Base-by-base conservation (phyloP, 2,329 filamentous ascomycete species). In the Apiospora malaysiana region DNA sequence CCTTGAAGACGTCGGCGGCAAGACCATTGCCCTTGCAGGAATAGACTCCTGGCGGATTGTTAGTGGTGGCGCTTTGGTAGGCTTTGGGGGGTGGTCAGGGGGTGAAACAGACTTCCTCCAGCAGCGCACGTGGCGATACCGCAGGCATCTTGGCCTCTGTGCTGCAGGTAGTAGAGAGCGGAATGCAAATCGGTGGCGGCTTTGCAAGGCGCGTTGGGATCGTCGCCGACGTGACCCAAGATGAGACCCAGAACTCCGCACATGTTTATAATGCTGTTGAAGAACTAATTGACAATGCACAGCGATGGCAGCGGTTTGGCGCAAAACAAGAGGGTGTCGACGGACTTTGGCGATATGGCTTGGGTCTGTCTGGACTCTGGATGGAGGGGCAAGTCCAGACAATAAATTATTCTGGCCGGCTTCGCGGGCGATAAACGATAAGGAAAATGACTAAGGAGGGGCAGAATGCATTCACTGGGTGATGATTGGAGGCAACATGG, bases 21-120 rank as follows among this genome's bases (percentile, higher is more conserved):
- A 94, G 90, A 68, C 92, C 92, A 79, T 93, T 94, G 73, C 92
- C 91, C 81, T 94, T 94, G 83, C 92, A 91, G 79, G 94, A 92
- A 80, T 49, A 25, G 16, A 68, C 43, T 25, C 65, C 56, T 63
- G 21, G 9, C 40, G 37, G 21, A 47, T 68, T 10, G 66, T 37
- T 37, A 32, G 37, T 32, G 43, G 25, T 45, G 43, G 37, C 43
- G 66, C 66, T 23, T 37, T 27, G 25, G 25, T 2, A 21, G 66
- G 66, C 14, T 23, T 68, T 43, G 8, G 43, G 25, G 42, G 25
- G 37, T 40, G 32, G 27, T 25, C 66, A 68, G 43, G 43, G 43
- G 68, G 68, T 91, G 92, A 74, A 94, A 90, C 40, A 91, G 87
- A 71, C 92, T 92, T 47, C 91, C 92, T 47, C 90, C 90, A 18